Base-by-base conservation (phyloP, 2,329 filamentous ascomycete genomes). In the Rutstroemia sp. region DNA sequence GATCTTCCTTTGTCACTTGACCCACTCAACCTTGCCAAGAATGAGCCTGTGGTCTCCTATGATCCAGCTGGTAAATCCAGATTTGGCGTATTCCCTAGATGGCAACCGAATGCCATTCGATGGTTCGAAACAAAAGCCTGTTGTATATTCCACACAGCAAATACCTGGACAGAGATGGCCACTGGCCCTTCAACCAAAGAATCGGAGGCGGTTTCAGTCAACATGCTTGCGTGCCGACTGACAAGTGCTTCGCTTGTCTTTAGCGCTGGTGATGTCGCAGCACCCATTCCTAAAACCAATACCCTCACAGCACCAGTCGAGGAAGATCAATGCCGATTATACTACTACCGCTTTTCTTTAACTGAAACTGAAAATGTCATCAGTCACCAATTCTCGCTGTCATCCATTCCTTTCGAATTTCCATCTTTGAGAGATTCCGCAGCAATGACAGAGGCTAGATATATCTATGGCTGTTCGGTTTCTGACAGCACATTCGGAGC, bases 81-180 rank as follows among this genome's bases (percentile, higher is more conserved):
- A 3, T 88, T 87, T 60, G 86, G 85, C 0, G 74, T 88, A 1
- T 88, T 89, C 59, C 84, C 85, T 10, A 76, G 86, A 3, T 77
- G 80, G 54, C 66, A 75, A 12, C 84, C 85, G 1, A 67, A 78
- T 1, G 71, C 73, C 1, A 75, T 87, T 2, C 75, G 76, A 9
- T 89, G 86, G 85, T 88, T 86, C 59, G 79, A 86, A 69, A 87
- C 85, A 0, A 78, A 79, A 10, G 75, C 82, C 5, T 88, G 83
- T 63, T 83, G 83, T 63, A 86, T 89, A 46, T 87, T 88, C 59
- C 86, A 89, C 63, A 87, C 85, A 0, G 86, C 83, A 0, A 88
- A 87, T 62, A 80, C 81, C 1, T 90, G 86, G 86, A 83, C 88
- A 52, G 75, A 78, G 4, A 61, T 68, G 1, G 59, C 70, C 16